Percentiles rank a stretch among this genome's conserved stretches.
phyloP scores from a whole-genome alignment of 148 eudicot genomes.

The Silene latifolia region DNA sequence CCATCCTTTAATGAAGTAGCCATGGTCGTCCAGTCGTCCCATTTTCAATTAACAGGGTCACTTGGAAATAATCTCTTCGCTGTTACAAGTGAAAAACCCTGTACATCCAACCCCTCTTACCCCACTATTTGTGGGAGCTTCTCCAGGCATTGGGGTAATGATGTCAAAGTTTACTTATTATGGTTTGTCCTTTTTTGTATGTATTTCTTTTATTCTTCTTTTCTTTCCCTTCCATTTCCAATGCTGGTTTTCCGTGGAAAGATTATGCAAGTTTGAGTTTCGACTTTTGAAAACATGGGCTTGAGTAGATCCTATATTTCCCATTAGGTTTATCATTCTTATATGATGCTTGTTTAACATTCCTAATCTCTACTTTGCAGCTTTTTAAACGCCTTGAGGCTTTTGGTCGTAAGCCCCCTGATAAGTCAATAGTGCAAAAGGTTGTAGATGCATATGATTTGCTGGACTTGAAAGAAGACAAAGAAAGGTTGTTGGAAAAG shows the following conservation, averaged over 20 bases:
- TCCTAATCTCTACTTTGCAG: constrained; percentile 19
- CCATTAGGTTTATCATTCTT: background rate
- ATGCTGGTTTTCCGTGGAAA: background rate
- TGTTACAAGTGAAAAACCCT: background rate
- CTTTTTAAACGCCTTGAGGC: constrained; percentile 80
- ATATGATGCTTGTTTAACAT: constrained; percentile 1
- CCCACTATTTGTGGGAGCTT: background rate
- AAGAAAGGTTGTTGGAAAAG: constrained; percentile 64
- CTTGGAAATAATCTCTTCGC: background rate
- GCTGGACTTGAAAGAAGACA: constrained; percentile 58
- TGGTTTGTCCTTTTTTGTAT: background rate
- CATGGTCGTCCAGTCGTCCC: background rate
- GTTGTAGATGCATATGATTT: constrained; percentile 81
- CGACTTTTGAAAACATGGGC: background rate
- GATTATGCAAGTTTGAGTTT: background rate
- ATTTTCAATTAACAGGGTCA: background rate
- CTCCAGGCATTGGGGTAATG: no score
- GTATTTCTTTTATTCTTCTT: background rate
- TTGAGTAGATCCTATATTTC: background rate
- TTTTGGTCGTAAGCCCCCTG: constrained; percentile 70
- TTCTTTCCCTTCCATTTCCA: background rate
- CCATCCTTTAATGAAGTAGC: background rate
- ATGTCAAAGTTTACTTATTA: no score
- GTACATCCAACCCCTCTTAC: background rate
- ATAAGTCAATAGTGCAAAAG: constrained; percentile 67